Evolutionary conservation across 371 early-diverging fungal species (phyloP), one percentile per base, ranked within the genome.

Genomic region (Mucor saturninus): DNA sequence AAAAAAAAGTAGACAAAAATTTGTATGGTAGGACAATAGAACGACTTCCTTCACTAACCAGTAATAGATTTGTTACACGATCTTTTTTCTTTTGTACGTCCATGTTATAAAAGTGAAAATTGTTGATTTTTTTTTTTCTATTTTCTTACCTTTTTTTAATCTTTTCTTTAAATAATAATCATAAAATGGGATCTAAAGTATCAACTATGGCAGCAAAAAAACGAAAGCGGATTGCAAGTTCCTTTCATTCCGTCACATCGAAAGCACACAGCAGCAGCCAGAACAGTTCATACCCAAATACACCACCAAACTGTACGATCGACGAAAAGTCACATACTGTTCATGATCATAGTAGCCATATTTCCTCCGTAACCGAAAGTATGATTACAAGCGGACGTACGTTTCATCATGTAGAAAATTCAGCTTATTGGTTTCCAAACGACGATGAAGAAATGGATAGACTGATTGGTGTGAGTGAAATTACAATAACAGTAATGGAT

Each of bases 361-460:
- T 43, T 13, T 45, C 43, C 10, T 60, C 65, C 3, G 49, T 37
- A n/a, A 64, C 51, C 9, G 61, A 53, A 2, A 67, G 58, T 48
- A 39, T 56, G 29, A 8, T 46, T 9, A 28, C 49, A 29, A 54
- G 26, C 26, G 59, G 57, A 55, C 58, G 67, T 55, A 45, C 39
- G 31, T 67, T 67, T 51, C 63, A 66, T 30, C 59, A 67, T 26
- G 63, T 56, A 26, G 26, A 37, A 11, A 68, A 67, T 42, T 74
- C 76, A 2, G 68, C 69, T 5, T 79, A 76, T 48, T 79, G 79
- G 79, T 67, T 76, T 26, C 79, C 79, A n/a, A 76, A 62, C 53
- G 76, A 79, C 32, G 67, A 76, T 29, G 74, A 76, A 58, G 79
- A 79, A 56, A 64, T 79, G 59, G 76, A 79, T 54, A 62, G 79